These are phyloP conservation scores for Scheffersomyces lignosus DNA, from an alignment of 805 yeast species.

Conservation along the genomic window DNA sequence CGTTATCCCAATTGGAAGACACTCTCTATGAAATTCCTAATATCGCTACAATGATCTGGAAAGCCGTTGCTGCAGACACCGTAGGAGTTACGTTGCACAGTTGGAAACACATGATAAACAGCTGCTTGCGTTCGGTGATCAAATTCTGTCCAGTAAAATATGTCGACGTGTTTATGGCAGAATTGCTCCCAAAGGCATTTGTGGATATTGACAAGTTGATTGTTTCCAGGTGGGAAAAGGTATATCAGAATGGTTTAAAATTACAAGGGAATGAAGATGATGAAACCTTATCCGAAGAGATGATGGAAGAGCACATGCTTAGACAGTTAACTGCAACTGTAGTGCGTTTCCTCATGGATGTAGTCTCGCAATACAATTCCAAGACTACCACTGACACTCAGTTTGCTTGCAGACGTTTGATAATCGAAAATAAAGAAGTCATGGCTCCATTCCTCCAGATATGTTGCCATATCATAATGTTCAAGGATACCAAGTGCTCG, in stretches of 20 bases:
- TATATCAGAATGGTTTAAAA: conserved; percentile 56
- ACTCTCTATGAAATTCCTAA: conserved; percentile 85
- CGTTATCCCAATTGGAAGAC: conserved; percentile 86
- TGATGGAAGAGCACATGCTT: conserved; percentile 95
- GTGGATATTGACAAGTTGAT: conserved; percentile 72
- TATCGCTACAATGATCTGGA: conserved; percentile 74
- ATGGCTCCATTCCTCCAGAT: conserved; percentile 78
- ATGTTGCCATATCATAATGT: conserved; percentile 72
- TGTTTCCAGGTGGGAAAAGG: conserved; percentile 72
- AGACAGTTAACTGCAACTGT: conserved; percentile 92
- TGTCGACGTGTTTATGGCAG: conserved; percentile 68
- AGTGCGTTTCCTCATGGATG: conserved; percentile 81
- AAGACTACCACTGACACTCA: conserved; percentile 58
- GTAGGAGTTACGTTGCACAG: conserved; percentile 91
- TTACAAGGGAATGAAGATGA: conserved; percentile 65
- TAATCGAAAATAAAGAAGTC: conserved; percentile 61
- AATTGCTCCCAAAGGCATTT: conserved; percentile 76
- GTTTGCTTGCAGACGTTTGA: conserved; percentile 61
- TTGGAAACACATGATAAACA: conserved; percentile 95
- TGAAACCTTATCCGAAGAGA: conserved; percentile 89
- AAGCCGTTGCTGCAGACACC: conserved; percentile 80
- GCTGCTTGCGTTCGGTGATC: conserved; percentile 81
- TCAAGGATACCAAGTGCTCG: conserved; percentile 89
- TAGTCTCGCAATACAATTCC: conserved; percentile 75
- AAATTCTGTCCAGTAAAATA: conserved; percentile 81